Base-by-base conservation (phyloP, 2,329 filamentous ascomycete species). In the Penicillium sp. region DNA sequence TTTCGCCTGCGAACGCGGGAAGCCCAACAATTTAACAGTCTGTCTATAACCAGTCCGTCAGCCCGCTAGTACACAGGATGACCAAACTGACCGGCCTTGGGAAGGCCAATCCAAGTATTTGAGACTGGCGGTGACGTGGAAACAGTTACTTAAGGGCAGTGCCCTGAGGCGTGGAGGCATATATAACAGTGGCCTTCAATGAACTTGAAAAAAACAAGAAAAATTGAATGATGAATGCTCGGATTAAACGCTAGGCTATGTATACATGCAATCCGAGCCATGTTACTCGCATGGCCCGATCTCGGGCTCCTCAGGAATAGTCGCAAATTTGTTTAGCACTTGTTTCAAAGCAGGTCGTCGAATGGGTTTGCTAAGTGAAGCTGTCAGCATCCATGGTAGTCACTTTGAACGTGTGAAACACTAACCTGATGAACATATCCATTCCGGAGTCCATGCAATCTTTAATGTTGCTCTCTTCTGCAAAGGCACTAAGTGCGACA, bases 371-470 rank as follows among this genome's bases (percentile, higher is more conserved):
- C 36, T 39, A 21, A 5, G 10, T 12, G 12, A 12, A 38, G 38
- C 60, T 64, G 12, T 6, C 13, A 39, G 34, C 2, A 2, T 33
- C 59, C 16, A 61, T 50, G 8, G 46, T 12, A 12, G 21, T 18
- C 2, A 34, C 39, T 28, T n/a, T 21, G 2, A 5, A 6, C 7
- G 2, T 10, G 10, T 4, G 1, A 1, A 33, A 18, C 6, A 13
- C 55, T 38, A 26, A 65, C 38, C 79, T 80, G 28, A 96, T 78
- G 70, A 96, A 96, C 75, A 91, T 90, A 65, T 96, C 84, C 91
- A 96, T 96, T 50, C 92, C 92, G 1, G 86, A 90, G 54, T 93
- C 90, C 70, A 94, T 87, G 70, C 89, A 89, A 68, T 92, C 88
- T 70, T 86, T 88, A 42, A 92, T 85, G 64, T 96, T 96, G 71